Base-by-base conservation (phyloP, 2,329 filamentous ascomycete species). In the Bipolaris zeicola region DNA sequence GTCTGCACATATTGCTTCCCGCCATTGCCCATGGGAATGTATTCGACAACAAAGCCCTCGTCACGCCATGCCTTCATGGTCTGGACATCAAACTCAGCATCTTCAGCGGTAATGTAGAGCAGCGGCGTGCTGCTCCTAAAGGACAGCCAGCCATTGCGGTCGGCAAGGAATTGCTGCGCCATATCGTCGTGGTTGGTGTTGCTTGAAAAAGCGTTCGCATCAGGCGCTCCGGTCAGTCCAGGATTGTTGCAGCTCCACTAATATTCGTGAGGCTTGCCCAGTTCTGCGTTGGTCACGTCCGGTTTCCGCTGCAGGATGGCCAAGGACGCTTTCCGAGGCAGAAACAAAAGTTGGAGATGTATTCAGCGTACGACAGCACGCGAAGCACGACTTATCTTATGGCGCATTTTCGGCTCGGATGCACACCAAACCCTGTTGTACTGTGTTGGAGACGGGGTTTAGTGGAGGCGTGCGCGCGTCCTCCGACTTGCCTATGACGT, bases 11-110 rank as follows among this genome's bases (percentile, higher is more conserved):
- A 82, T 43, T 76, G 73, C 53, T 77, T 75, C 16, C 82, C 81
- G 14, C 82, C 80, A 36, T 82, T 80, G 6, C 78, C 75, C 60
- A 80, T 69, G 2, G 85, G 82, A 1, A 87, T 69, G 65, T 88
- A 88, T 24, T 79, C 75, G 2, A 86, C 80, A 16, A 81, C 76
- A 66, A 87, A 89, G 1, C 86, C 86, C 69, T 89, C 86, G 37
- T 84, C 80, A 28, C 78, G 75, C 83, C 85, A 88, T 52, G 82
- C 79, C 42, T 80, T 76, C 52, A 85, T 70, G 0, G 80, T 82
- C 39, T 81, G 78, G 16, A 77, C 69, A 66, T 87, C 85, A 64
- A 87, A 88, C 22, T 82, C 79, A n/a, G 80, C 76, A 11, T 80
- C 80, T 58, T 83, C 82, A 24, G 80, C 78, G 3, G 81, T 81